These are phyloP conservation scores for Termitomyces bulborhizus DNA, from an alignment of 768 basidiomycete species.

Conservation along the genomic window DNA sequence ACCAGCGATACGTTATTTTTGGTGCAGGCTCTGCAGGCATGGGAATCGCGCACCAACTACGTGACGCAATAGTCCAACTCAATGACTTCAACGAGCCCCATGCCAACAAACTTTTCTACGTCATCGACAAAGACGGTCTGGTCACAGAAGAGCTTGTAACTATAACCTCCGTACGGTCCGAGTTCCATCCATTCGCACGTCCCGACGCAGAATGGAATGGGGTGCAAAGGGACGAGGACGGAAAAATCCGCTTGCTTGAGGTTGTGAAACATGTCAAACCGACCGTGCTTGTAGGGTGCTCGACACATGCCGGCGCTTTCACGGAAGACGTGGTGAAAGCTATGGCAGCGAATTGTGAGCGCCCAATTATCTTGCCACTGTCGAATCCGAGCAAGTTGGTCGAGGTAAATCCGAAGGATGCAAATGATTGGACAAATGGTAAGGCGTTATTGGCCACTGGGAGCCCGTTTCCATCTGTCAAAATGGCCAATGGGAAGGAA, in stretches of 20 bases:
- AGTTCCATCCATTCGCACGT: constrained; percentile 49
- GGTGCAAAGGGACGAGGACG: constrained; percentile 27
- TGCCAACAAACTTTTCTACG: constrained; percentile 62
- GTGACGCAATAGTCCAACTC: constrained; percentile 63
- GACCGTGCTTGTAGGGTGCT: constrained; percentile 81
- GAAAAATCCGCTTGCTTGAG: constrained; percentile 52
- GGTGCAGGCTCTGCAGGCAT: constrained; percentile 81
- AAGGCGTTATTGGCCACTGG: constrained; percentile 80
- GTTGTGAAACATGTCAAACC: constrained; percentile 69
- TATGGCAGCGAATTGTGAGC: constrained; percentile 62
- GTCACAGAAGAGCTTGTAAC: constrained; percentile 39
- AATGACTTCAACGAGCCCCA: constrained; percentile 47
- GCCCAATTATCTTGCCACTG: constrained; percentile 81
- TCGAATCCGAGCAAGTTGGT: constrained; percentile 76
- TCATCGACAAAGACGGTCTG: constrained; percentile 66
- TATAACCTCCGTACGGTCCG: constrained; percentile 34
- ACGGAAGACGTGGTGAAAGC: constrained; percentile 62
- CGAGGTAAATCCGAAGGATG: constrained; percentile 68
- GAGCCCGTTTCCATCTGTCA: constrained; percentile 73
- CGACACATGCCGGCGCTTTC: constrained; percentile 74
- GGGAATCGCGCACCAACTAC: constrained; percentile 71
- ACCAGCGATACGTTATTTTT: constrained; percentile 74
- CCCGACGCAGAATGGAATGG: constrained; percentile 50
- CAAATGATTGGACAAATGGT: constrained; percentile 75
- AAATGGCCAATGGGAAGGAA: constrained; percentile 58